Base-by-base conservation (phyloP, 768 basidiomycete species). In the Phaeotremella fagi region DNA sequence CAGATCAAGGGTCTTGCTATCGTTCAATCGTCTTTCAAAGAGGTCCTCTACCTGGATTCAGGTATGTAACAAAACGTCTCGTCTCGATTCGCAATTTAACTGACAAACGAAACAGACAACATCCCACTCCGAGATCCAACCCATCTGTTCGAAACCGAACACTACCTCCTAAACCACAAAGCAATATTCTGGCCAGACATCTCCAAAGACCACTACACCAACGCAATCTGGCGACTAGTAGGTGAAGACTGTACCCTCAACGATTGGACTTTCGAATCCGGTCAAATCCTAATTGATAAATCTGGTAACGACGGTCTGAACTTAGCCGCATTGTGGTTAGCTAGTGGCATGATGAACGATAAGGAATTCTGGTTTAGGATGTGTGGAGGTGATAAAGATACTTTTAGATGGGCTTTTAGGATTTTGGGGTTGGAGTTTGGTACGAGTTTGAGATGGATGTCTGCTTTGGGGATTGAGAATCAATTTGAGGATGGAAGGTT, bases 181-280 rank as follows among this genome's bases (percentile, higher is more conserved):
- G 71, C 72, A 2, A 77, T 73, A 18, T 77, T 78, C 55, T 79
- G 77, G 77, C 77, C 78, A 2, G 78, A 79, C 57, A 55, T 77
- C 33, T 75, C 73, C 41, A 77, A 76, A 52, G 77, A 78, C 50
- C 71, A 75, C 42, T 73, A 75, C 15, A 69, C 71, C 31, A 79
- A 79, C 55, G 75, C 77, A 16, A 74, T 79, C 54, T 79, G 75
- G 74, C 63, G 77, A 20, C 38, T 77, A 24, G 52, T 77, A 18
- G 74, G 73, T 9, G 65, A 72, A 18, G 52, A 58, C 9, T 78
- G 77, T 51, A 54, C 61, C 15, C 64, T 74, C 16, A 48, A 65
- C 20, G 49, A 72, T 20, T 78, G 74, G 74, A 75, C 77, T 24
- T 65, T 77, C 51, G 78, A 79, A 33, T 57, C 58, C 33, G 75